phyloP scores from a whole-genome alignment of 148 eudicot species.

The Heliamphora exappendiculata region DNA sequence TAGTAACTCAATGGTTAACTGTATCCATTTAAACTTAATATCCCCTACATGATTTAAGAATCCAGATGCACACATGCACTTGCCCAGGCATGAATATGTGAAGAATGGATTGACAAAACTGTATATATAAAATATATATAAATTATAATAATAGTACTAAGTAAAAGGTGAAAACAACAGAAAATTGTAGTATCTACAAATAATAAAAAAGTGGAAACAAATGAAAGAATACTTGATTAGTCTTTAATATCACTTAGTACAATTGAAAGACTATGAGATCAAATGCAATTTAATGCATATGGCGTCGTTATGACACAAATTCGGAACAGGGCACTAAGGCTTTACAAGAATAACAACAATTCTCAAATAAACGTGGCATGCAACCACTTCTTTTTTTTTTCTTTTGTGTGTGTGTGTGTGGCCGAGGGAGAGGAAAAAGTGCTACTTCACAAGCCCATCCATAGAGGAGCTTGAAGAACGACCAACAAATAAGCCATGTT shows the following conservation, averaged over 20 bases:
- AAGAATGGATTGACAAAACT: neutral
- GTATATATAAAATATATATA: neutral
- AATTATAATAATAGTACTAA: neutral
- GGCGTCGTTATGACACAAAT: neutral
- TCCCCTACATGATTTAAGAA: neutral
- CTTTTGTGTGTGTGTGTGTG: no score
- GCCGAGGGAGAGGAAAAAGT: no score
- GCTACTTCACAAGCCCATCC: neutral
- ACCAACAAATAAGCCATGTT: neutral
- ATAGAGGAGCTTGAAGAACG: neutral
- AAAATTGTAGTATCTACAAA: neutral
- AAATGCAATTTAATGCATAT: constrained; percentile 2
- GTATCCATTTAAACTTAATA: neutral
- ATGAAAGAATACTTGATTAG: neutral
- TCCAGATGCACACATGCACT: neutral
- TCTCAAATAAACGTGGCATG: no score
- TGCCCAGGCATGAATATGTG: neutral
- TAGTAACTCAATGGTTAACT: neutral
- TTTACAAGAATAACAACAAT: no score
- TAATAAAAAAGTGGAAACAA: neutral
- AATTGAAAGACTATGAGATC: neutral
- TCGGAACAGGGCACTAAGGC: no score
- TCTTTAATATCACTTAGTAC: no score
- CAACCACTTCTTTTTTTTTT: no score
- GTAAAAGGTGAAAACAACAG: neutral